Evolutionary conservation across 805 yeast species (phyloP).

Genomic region (Zygotorulaspora chibaensis): DNA sequence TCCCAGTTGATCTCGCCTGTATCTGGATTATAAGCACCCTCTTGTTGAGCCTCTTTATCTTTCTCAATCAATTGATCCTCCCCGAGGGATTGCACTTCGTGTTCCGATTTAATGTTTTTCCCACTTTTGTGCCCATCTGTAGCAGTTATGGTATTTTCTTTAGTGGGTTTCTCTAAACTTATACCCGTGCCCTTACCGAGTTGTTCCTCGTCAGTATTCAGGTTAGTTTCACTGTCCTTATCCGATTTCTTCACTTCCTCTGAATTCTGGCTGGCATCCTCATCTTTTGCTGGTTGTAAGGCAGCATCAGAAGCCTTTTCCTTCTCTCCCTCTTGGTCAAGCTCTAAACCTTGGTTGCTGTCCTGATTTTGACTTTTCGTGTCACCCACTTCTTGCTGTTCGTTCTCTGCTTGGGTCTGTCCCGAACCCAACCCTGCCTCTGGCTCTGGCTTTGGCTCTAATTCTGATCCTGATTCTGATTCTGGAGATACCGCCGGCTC

Average conservation of each 20-base stretch:
- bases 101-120: conserved; percentile 4
- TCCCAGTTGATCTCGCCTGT: conserved; percentile 99
- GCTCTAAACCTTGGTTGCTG: neutral
- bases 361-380: neutral
- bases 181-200: conserved; percentile 3
- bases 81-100: conserved; percentile 5
- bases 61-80: conserved; percentile 11
- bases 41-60: conserved; percentile 40
- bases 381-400: neutral
- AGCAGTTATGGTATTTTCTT: conserved; percentile 4
- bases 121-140: conserved; percentile 4
- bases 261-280: neutral
- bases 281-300: neutral
- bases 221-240: neutral
- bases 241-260: conserved; percentile 3
- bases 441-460: conserved; percentile 1
- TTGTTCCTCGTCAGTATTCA: neutral
- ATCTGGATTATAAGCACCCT: conserved; percentile 87
- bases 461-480: conserved; percentile 3
- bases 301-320: neutral
- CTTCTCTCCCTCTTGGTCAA: conserved; percentile 1
- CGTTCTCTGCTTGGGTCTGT: conserved; percentile 13
- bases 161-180: conserved; percentile 3
- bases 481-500: conserved; percentile 4
- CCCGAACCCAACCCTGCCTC: conserved; percentile 2